Base-by-base conservation (phyloP, 73 alveolate species). In the Paramecium sonneborni region DNA sequence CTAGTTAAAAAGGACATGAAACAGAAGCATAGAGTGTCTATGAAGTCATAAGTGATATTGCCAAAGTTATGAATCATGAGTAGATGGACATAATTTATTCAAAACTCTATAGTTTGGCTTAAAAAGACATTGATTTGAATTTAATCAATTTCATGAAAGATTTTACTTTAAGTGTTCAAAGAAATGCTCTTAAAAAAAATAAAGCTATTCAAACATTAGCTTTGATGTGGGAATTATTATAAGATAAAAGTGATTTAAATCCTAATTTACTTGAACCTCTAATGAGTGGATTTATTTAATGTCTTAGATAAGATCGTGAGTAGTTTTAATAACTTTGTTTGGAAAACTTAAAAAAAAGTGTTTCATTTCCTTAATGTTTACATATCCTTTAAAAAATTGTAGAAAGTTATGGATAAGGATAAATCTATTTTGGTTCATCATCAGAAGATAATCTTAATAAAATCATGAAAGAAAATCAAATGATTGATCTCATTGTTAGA, bases 11-110 rank as follows among this genome's bases (percentile, higher is more conserved):
- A 14, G 41, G 90, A 79, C 90, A 79, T 79, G 90, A 79, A 79
- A 62, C 72, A 39, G 90, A 79, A 79, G 90, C 90, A 5, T 5
- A 79, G 74, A 43, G 76, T 34, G 55, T 79, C 7, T 79, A 79
- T 44, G 90, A 79, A 46, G 90, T 79, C 5, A 79, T 79, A 2
- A 79, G 74, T 79, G 90, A 79, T 21, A 38, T 79, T 7, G 44
- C 76, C 0, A 79, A 32, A 34, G 90, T 79, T 2, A 23, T 79
- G 28, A 23, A 11, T 39, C n/a, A 44, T 14, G 90, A 79, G 5
- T 24, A 43, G 24, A 2, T 44, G 32, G 90, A 79, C 5, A 30
- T 30, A 12, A 43, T 79, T 1, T 43, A 2, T 38, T 8, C 0
- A 4, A 23, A 20, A 18, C 14, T 79, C 8, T 2, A 6, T 2